Percentiles rank a stretch among this genome's conserved stretches.
These are phyloP conservation scores for Endoconidiophora polonica DNA, from an alignment of 2,329 filamentous ascomycete species.

Conservation along the genomic window DNA sequence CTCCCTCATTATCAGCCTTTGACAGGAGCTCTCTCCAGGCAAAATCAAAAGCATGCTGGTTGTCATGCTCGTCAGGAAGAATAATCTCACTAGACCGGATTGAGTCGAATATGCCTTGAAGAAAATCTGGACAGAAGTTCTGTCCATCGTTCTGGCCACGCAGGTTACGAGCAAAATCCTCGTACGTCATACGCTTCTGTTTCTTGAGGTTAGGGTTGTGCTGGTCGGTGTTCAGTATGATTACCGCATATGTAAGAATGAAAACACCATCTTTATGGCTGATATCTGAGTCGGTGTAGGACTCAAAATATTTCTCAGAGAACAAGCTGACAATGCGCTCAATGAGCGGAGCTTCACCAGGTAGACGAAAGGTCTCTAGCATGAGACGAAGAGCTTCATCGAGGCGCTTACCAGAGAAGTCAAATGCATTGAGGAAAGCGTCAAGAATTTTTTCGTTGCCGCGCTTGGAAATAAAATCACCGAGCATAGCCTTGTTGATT, in stretches of 20 bases:
- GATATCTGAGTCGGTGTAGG: slow-evolving; percentile 50
- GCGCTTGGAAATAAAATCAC: slow-evolving; percentile 84
- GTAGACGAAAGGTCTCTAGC: slow-evolving; percentile 83
- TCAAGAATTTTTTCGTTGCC: slow-evolving; percentile 72
- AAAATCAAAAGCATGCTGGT: slow-evolving; percentile 90
- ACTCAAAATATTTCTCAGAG: slow-evolving; percentile 66
- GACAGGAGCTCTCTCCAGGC: slow-evolving; percentile 89
- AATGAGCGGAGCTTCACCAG: slow-evolving; percentile 83
- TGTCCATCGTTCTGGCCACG: slow-evolving; percentile 73
- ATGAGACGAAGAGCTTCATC: slow-evolving; percentile 79
- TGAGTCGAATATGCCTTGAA: slow-evolving; percentile 74
- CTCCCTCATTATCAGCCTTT: slow-evolving; percentile 62
- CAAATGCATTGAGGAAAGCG: slow-evolving; percentile 72
- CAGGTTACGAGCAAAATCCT: slow-evolving; percentile 77
- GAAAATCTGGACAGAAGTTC: slow-evolving; percentile 69
- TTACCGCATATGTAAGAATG: slow-evolving; percentile 85
- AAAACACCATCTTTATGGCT: slow-evolving; percentile 78
- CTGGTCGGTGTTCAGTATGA: slow-evolving; percentile 93
- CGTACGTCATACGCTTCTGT: slow-evolving; percentile 65
- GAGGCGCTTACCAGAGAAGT: slow-evolving; percentile 72
- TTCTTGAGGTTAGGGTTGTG: slow-evolving; percentile 81
- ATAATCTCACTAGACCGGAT: slow-evolving; percentile 94
- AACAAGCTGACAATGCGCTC: slow-evolving; percentile 83
- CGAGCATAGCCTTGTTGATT: slow-evolving; percentile 77
- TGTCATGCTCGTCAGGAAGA: slow-evolving; percentile 90